Base-by-base conservation (phyloP, 306 rosid genomes). In the Cicer arietinum region DNA sequence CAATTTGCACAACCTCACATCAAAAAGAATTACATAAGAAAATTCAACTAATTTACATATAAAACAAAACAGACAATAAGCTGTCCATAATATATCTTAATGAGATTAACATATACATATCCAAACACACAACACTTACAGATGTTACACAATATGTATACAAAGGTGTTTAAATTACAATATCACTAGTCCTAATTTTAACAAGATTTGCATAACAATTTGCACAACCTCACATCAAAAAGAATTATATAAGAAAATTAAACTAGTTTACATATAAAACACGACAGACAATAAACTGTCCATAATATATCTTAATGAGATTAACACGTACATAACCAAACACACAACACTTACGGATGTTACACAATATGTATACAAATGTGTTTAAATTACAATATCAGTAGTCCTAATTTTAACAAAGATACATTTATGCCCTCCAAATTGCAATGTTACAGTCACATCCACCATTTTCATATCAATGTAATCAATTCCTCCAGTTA, bases 151-250 rank as follows among this genome's bases (percentile, higher is more conserved):
- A 20, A 65, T 16, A 65, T 40, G 54, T 45, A 43, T 53, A 10
- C 37, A 57, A 10, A 58, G 41, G 35, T 56, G 16, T 56, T 73
- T 41, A 42, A 71, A 80, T 51, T 37, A 41, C 67, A 74, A 60
- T 35, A 50, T 59, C 8, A 10, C n/a, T 7, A 10, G 42, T 74
- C 12, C 70, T 67, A 67, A 37, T 41, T 58, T 57, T 50, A 51
- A 66, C 25, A 58, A 47, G 1, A 22, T 90, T 98, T 95, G 96
- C 83, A 84, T 9, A 51, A 81, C 62, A 81, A 81, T 44, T 67
- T 53, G 77, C 10, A 71, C n/a, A 12, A 46, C 56, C 75, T 62
- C 80, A 43, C 44, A 42, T 77, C 47, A 77, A 73, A 67, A 64
- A 53, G 25, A 72, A 64, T 43, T 43, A 51, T 30, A 57, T 9